Evolutionary conservation across 768 basidiomycete species (phyloP).

Genomic region (Phanerodontia chrysosporium): DNA sequence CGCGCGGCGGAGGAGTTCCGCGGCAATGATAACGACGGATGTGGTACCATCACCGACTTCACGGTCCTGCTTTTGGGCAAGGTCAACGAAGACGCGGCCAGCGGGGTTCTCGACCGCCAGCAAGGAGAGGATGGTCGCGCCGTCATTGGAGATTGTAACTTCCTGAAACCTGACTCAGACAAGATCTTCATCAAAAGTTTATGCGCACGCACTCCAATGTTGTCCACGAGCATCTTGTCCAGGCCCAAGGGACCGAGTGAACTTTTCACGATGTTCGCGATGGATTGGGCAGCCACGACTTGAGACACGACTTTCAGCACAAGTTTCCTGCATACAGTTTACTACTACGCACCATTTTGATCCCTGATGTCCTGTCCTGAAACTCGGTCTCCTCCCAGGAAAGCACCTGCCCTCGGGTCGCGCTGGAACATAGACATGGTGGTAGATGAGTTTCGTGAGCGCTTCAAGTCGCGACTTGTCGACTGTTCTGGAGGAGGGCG

Average conservation of each 20-base stretch:
- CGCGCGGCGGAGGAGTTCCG: slow-evolving; percentile 88
- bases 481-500: neutral
- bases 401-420: slow-evolving; percentile 87
- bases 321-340: neutral
- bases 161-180: slow-evolving; percentile 51
- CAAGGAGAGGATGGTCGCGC: slow-evolving; percentile 95
- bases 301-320: slow-evolving; percentile 11
- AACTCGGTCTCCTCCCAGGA: slow-evolving; percentile 90
- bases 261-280: slow-evolving; percentile 97
- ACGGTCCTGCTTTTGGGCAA: slow-evolving; percentile 98
- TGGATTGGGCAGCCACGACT: slow-evolving; percentile 95
- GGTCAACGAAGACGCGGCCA: slow-evolving; percentile 94
- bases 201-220: slow-evolving; percentile 76
- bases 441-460: slow-evolving; percentile 4
- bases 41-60: slow-evolving; percentile 99
- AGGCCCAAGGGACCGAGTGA: slow-evolving; percentile 92
- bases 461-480: neutral
- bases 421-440: slow-evolving; percentile 70
- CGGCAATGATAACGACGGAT: slow-evolving; percentile 95
- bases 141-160: slow-evolving; percentile 99
- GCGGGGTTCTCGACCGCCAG: slow-evolving; percentile 96
- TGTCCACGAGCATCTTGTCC: slow-evolving; percentile 97
- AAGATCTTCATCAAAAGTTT: neutral
- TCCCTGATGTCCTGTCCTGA: slow-evolving; percentile 95
- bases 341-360: slow-evolving; percentile 73